A percentile compares a stretch with the other conserved stretches of the same genome.
These are phyloP conservation scores for Hypoxylon rubiginosum DNA, from an alignment of 2,329 filamentous ascomycete genomes.

Conservation along the genomic window DNA sequence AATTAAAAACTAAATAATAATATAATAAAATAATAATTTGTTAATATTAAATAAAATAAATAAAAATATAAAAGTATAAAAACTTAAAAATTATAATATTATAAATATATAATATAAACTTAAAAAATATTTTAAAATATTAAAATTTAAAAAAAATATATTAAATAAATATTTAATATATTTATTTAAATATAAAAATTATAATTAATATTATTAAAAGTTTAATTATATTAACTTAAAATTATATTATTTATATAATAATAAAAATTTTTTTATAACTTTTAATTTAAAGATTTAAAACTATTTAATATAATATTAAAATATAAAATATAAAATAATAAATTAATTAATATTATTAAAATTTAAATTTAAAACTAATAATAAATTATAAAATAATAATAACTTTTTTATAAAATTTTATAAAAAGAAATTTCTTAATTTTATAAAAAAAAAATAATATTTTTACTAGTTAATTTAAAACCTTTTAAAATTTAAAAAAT, in stretches of 20 bases:
- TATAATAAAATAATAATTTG: constrained; percentile 5
- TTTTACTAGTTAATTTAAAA: neutral
- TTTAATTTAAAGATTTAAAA: constrained; percentile 14
- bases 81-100: no score
- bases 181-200: neutral
- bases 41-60: neutral
- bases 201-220: no score
- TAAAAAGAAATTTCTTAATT: no score
- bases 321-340: constrained; percentile 6
- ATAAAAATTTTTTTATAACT: no score
- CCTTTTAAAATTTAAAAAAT: neutral
- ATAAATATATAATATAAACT: no score
- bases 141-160: neutral
- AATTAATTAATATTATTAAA: constrained; percentile 2
- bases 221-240: no score
- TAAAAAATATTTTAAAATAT: constrained; percentile 2
- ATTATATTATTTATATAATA: no score
- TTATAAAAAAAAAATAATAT: neutral
- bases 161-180: neutral
- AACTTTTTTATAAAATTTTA: neutral
- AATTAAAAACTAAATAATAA: neutral
- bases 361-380: neutral
- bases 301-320: constrained; percentile 15
- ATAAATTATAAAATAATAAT: neutral
- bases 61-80: no score